Evolutionary conservation across 805 yeast species (phyloP).

Genomic region (Metschnikowia dekortorum): DNA sequence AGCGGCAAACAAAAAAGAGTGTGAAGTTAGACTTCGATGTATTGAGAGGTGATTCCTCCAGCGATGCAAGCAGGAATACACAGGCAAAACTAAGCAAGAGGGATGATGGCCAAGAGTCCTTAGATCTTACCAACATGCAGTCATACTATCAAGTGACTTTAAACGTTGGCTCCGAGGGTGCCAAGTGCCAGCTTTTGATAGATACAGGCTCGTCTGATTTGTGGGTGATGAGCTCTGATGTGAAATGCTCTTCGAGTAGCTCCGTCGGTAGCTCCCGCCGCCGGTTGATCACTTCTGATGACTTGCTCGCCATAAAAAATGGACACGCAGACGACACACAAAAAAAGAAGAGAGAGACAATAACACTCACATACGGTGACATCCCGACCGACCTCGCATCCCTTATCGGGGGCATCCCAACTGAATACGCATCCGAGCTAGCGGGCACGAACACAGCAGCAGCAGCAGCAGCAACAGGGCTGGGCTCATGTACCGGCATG

Average conservation of each 20-base stretch:
- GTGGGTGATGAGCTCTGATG: slow-evolving; percentile 33
- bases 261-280: not conserved
- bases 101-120: slow-evolving; percentile 4
- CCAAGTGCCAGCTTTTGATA: slow-evolving; percentile 28
- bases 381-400: not conserved
- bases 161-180: slow-evolving; percentile 12
- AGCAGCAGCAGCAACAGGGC: not conserved
- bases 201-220: slow-evolving; percentile 44
- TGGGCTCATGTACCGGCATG: slow-evolving; percentile 36
- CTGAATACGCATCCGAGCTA: not conserved
- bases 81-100: slow-evolving; percentile 5
- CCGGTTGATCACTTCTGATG: not conserved
- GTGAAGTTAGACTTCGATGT: slow-evolving; percentile 12
- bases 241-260: not conserved
- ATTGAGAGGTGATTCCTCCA: slow-evolving; percentile 7
- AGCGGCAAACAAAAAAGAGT: not conserved
- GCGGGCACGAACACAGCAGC: not conserved
- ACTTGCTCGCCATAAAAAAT: not conserved
- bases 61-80: slow-evolving; percentile 4
- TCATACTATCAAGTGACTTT: slow-evolving; percentile 12
- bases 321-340: not conserved
- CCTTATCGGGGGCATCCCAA: not conserved
- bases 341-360: not conserved
- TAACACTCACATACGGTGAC: not conserved
- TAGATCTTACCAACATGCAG: slow-evolving; percentile 7